Base-by-base conservation (phyloP, 768 basidiomycete species). In the Termitomyces titanicus region DNA sequence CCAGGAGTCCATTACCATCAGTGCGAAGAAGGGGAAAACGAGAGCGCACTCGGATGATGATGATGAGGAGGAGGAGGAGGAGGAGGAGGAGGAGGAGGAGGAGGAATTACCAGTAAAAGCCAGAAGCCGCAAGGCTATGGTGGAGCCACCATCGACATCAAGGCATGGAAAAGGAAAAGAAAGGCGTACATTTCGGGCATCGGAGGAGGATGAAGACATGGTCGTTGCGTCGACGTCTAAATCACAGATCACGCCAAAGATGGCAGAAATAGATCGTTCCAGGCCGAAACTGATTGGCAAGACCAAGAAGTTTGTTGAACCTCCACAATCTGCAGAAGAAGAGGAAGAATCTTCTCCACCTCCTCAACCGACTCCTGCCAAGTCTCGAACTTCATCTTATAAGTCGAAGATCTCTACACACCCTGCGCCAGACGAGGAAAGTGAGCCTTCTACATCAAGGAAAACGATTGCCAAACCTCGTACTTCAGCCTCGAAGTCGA, bases 151-250 rank as follows among this genome's bases (percentile, higher is more conserved):
- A 15, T 55, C 54, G 13, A 51, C 55, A 13, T 58, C 60, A 43
- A 63, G 45, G 44, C 48, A 42, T 38, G 53, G 31, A 35, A 49
- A 29, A 39, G 54, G 27, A 56, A 61, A 62, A 18, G 63, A 59
- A 15, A 59, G 54, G 27, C 39, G n/a, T 35, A 40, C 39, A 10
- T 52, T 45, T 10, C 46, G 44, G 7, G 61, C 57, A 40, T 53
- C 51, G 13, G 64, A 61, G 38, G 58, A 61, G 22, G 63, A 65
- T 29, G 64, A 61, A 17, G 54, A 53, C 27, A 37, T 25, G 6
- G 47, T 62, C 39, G 38, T 53, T 12, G 18, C 55, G 34, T 47
- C 57, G 27, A 60, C 59, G 31, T 22, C 54, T 25, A 63, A 59
- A 49, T 33, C 54, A 29, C 62, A 59, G 46, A 33, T 56, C 18